Base-by-base conservation (phyloP, 257 asterid species). In the Nyctanthes arbortristis region DNA sequence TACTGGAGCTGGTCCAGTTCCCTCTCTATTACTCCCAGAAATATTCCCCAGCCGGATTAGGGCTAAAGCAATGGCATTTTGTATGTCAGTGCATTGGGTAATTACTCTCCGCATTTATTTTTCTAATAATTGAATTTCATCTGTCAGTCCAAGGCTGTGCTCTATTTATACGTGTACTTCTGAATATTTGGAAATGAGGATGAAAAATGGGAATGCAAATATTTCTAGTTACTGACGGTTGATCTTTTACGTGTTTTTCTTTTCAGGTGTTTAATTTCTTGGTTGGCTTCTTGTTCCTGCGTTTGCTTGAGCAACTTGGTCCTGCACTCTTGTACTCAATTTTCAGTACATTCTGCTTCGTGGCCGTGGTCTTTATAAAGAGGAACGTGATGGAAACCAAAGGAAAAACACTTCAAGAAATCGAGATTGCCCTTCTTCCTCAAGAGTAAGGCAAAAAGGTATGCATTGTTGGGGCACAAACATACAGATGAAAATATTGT, bases 11-110 rank as follows among this genome's bases (percentile, higher is more conserved):
- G 98, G 98, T 75, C 98, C 97, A 36, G 98, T 92, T 30, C 98
- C 98, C 31, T 79, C 80, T 67, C 98, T 92, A 63, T 78, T 92
- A 40, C 91, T 92, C 65, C 90, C 98, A 8, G 98, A 92, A 84
- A 80, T 92, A 71, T 81, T 89, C 55, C 81, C 96, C 63, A 80
- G 75, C 82, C 88, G 85, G 71, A 92, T 92, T 27, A 81, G 98
- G 78, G 98, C 96, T 52, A 89, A 86, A 82, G 96, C 96, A 63
- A 81, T 92, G 96, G 98, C 98, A 3, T 73, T 89, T 77, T 89
- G 94, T 52, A 89, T 92, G 96, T 82, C 98, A 2, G 96, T 92
- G 65, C 96, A 92, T 75, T 92, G 98, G 98, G 98, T 92, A 92
- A 89, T 35, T 12, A 57, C 31, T 52, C 35, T 63, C 39, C 3